These are phyloP conservation scores for Eleusine indica DNA, from an alignment of 176 grass and related monocot species.

Conservation along the genomic window DNA sequence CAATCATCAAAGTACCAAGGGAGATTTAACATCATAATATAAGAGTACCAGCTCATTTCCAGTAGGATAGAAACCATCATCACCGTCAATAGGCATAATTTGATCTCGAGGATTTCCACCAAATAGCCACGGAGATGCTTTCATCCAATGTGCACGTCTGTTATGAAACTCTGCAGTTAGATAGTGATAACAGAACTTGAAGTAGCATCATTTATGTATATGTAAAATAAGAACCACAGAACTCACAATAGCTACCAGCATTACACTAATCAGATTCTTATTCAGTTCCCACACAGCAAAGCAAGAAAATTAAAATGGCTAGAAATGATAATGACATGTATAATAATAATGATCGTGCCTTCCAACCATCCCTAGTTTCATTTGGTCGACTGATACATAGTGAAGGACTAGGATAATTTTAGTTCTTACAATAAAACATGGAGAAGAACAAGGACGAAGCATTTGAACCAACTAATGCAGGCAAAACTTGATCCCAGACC, in stretches of 20 bases:
- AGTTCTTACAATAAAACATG: conserved; percentile 14
- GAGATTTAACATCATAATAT: conserved; percentile 19
- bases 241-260: neutral
- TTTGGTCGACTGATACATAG: neutral
- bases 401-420: neutral
- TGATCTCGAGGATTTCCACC: conserved; percentile 88
- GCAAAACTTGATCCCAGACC: neutral
- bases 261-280: neutral
- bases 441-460: conserved; percentile 1
- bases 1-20: conserved; percentile 19
- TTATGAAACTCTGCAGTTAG: conserved; percentile 41
- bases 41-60: conserved; percentile 91
- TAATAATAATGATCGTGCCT: neutral
- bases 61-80: conserved; percentile 95
- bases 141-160: conserved; percentile 79
- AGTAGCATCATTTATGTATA: neutral
- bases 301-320: conserved; percentile 3
- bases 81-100: conserved; percentile 88
- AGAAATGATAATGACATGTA: neutral
- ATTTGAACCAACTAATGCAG: conserved; percentile 2
- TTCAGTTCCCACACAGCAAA: conserved; percentile 22
- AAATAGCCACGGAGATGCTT: conserved; percentile 87
- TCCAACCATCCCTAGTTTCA: neutral
- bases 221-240: neutral
- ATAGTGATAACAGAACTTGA: conserved; percentile 30